Evolutionary conservation across 73 alveolate genomes (phyloP), one percentile per base, ranked within the genome.

Genomic region (Urostyla sp.): DNA sequence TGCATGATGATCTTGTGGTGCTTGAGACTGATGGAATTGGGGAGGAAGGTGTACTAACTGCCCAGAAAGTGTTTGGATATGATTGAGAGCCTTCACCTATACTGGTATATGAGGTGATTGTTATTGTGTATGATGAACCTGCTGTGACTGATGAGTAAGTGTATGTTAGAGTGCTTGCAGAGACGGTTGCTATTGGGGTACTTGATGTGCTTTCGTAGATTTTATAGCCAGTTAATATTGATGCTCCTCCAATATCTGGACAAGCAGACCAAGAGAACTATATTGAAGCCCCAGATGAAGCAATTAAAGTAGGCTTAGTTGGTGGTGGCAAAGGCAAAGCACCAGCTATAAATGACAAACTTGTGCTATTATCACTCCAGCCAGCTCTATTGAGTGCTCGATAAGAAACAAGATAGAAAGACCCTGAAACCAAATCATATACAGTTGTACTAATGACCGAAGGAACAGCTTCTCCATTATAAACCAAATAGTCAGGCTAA

Each of bases 21-120:
- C 67, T 50, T 0, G 55, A 40, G 40, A 91, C 75, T 0, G 84
- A 56, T 32, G 87, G 85, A 20, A 84, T 51, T 0, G 97, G 92
- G 20, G 89, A 80, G 11, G 50, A 20, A 26, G 97, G 94, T 37
- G 85, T 61, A 56, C 87, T 87, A 0, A 80, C 67, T 1, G 97
- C 91, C 56, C 85, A 76, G 72, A 80, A 58, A 11, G 54, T 63
- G 15, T 80, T 40, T 21, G 77, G 28, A 11, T 79, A 83, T 40
- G 91, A 80, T 20, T 73, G 51, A 40, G 75, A 53, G 24, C 97
- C 92, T 74, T 87, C 94, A 0, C 93, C 97, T 30, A 91, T 87
- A 27, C 46, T 40, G 16, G 90, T 57, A 0, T 1, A 28, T 6
- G 97, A 74, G 2, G 93, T 35, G 44, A 91, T 79, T 31, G 77